These are phyloP conservation scores for Marchantia paleacea DNA, from an alignment of 225 moss, liverwort and hornwort species.

Conservation along the genomic window DNA sequence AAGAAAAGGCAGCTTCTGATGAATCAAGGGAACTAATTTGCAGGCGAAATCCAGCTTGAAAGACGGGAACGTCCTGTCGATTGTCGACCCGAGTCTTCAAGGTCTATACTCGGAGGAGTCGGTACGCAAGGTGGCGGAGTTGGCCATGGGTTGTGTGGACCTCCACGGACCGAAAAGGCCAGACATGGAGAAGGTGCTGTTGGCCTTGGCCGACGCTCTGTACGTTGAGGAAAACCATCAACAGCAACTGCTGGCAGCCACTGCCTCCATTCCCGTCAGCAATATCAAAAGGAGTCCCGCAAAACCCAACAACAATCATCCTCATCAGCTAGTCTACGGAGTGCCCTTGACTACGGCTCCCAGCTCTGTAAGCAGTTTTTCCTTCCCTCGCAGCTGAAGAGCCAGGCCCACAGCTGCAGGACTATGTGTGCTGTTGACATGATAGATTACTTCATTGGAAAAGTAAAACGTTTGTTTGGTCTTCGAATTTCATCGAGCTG, in stretches of 20 bases:
- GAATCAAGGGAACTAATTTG: background rate
- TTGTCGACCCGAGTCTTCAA: slow-evolving; percentile 19
- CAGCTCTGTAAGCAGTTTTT: background rate
- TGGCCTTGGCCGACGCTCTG: slow-evolving; percentile 10
- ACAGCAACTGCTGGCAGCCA: background rate
- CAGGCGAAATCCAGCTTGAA: slow-evolving; percentile 10
- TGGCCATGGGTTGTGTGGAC: slow-evolving; percentile 25
- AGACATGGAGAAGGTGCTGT: slow-evolving; percentile 21
- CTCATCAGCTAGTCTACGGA: slow-evolving; percentile 5
- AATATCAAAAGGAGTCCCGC: background rate
- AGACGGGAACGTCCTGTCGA: background rate
- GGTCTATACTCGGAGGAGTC: slow-evolving; percentile 28
- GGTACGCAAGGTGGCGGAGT: slow-evolving; percentile 22
- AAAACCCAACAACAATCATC: background rate
- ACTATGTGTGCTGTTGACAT: background rate
- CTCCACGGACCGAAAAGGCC: slow-evolving; percentile 18
- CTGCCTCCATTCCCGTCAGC: slow-evolving; percentile 4
- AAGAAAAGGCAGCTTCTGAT: background rate
- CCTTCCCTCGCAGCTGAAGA: slow-evolving; percentile 11
- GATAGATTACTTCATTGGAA: background rate
- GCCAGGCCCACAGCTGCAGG: background rate
- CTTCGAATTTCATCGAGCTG: background rate
- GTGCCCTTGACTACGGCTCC: slow-evolving; percentile 11
- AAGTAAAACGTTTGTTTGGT: background rate
- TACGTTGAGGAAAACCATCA: slow-evolving; percentile 7